Evolutionary conservation across 495 filamentous ascomycete genomes (phyloP).

Genomic region (Penicillium bialowiezense): DNA sequence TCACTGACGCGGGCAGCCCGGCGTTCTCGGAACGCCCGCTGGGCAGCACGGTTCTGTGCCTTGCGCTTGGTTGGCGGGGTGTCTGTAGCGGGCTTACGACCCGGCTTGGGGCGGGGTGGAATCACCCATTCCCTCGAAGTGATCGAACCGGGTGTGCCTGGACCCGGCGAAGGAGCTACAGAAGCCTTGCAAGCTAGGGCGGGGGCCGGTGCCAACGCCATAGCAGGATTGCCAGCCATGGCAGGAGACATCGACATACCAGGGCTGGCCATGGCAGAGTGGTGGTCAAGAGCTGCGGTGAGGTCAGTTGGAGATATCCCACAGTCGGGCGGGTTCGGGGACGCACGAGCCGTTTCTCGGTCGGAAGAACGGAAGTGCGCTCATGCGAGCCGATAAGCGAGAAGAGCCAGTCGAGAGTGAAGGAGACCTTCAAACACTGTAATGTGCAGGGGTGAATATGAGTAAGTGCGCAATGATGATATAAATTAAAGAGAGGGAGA

Average conservation of each 20-base stretch:
- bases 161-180: slow-evolving; percentile 41
- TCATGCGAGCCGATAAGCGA: slow-evolving; percentile 37
- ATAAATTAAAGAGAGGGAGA: slow-evolving; percentile 13
- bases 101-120: slow-evolving; percentile 87
- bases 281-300: slow-evolving; percentile 17
- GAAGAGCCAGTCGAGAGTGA: slow-evolving; percentile 6
- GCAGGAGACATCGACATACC: slow-evolving; percentile 33
- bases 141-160: slow-evolving; percentile 42
- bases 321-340: slow-evolving; percentile 25
- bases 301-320: slow-evolving; percentile 18
- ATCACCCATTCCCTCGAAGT: slow-evolving; percentile 87
- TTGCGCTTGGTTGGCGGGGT: slow-evolving; percentile 89
- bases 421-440: background rate
- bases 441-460: background rate
- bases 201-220: slow-evolving; percentile 33
- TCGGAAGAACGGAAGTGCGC: slow-evolving; percentile 45
- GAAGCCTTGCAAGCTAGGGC: slow-evolving; percentile 35
- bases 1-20: slow-evolving; percentile 81
- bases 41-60: slow-evolving; percentile 89
- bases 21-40: slow-evolving; percentile 86
- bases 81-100: slow-evolving; percentile 87
- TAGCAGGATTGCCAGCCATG: slow-evolving; percentile 27
- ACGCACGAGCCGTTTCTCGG: slow-evolving; percentile 31
- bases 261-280: slow-evolving; percentile 31
- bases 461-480: too few relatives aligned